A percentile compares a stretch with the other conserved stretches of the same genome.
These are phyloP conservation scores for Acanthamoeba lenticulata DNA, from an alignment of 208 protist genomes.

Conservation along the genomic window DNA sequence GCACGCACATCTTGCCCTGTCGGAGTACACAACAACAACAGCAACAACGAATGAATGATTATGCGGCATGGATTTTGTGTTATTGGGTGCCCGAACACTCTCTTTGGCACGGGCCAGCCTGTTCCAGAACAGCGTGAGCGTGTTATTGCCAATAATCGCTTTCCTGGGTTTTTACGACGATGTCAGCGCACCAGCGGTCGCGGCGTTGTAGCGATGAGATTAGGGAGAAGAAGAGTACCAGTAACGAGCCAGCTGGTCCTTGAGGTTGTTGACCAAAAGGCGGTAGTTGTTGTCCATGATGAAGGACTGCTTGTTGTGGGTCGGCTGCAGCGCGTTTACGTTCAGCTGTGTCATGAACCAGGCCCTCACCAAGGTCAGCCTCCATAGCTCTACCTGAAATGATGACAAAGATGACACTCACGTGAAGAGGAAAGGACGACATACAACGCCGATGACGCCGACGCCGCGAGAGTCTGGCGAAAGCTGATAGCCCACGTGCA, in stretches of 20 bases:
- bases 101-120: not conserved
- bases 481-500: not conserved
- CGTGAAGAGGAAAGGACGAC: not conserved
- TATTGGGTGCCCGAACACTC: too few relatives aligned
- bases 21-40: too few relatives aligned
- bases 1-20: not conserved
- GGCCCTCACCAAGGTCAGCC: too few relatives aligned
- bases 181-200: too few relatives aligned
- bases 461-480: not conserved
- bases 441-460: slow-evolving; percentile 15
- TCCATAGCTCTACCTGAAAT: too few relatives aligned
- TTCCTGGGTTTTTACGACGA: not conserved
- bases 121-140: not conserved
- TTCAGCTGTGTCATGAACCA: slow-evolving; percentile 6
- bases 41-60: too few relatives aligned
- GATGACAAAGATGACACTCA: not conserved
- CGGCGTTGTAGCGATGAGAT: too few relatives aligned
- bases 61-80: too few relatives aligned
- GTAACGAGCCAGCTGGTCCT: not conserved
- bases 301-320: slow-evolving; percentile 17
- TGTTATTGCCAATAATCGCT: not conserved
- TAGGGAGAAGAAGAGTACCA: not conserved
- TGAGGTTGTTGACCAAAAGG: not conserved
- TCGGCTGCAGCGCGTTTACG: not conserved
- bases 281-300: slow-evolving; percentile 39